Evolutionary conservation across 2,329 filamentous ascomycete genomes (phyloP), one percentile per base, ranked within the genome.

Genomic region (Alternaria viburni): DNA sequence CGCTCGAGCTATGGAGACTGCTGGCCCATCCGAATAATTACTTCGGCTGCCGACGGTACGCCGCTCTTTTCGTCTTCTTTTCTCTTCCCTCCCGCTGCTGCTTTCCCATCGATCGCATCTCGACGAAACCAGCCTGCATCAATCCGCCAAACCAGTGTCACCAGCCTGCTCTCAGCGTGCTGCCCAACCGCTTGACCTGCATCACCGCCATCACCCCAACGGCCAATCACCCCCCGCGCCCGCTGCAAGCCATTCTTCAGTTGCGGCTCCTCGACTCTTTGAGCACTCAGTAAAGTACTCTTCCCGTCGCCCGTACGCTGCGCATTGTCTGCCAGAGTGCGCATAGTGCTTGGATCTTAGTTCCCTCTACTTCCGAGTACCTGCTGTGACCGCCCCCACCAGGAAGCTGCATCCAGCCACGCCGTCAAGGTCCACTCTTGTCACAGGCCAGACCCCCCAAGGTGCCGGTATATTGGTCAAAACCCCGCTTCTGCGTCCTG

Each of bases 391-490:
- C 49, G 57, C 51, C 58, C 59, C 59, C 55, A 51, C 54, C 61
- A 64, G 64, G 66, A 66, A 54, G 55, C 66, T 69, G 67, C 68
- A 64, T 63, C 65, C 73, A 74, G 74, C 73, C 76, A 75, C 75
- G 57, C 72, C 73, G 71, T 74, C 74, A 70, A 71, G 65, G 64
- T 65, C 70, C 65, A 68, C 69, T 71, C 65, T 69, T 68, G 66
- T 65, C 67, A 74, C 68, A 72, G 66, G 70, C 68, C 66, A 63
- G 43, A 60, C 61, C 61, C 54, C 54, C 66, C 64, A 71, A 72
- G 75, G 70, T 77, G 74, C 75, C 74, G 70, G 75, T 78, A 79
- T 77, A 78, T 77, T 79, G 76, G 75, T 74, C 71, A 67, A 68
- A 64, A 62, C 72, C 76, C 76, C 74, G 74, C 73, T 71, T 69